A percentile compares a stretch with the other conserved stretches of the same genome.
These are phyloP conservation scores for Candida pseudocylindracea DNA, from an alignment of 1,139 yeast species.

Conservation along the genomic window DNA sequence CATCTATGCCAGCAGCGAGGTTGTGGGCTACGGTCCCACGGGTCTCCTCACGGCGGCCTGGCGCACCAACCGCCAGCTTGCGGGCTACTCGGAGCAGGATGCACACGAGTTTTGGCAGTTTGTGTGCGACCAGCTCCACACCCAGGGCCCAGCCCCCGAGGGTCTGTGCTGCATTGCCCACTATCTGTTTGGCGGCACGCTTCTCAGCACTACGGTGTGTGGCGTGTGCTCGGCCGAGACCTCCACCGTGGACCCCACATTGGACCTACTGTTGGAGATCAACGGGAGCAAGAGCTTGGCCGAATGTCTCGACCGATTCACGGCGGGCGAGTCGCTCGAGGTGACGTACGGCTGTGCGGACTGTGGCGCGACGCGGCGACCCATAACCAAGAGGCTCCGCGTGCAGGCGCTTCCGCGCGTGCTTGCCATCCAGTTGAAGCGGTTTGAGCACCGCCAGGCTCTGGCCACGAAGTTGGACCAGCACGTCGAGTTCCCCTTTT, in stretches of 20 bases:
- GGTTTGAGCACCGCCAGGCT: slow-evolving; percentile 53
- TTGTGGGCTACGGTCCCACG: slow-evolving; percentile 56
- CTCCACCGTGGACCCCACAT: slow-evolving; percentile 65
- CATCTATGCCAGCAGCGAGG: slow-evolving; percentile 28
- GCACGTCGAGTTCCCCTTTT: slow-evolving; percentile 49
- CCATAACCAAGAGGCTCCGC: slow-evolving; percentile 32
- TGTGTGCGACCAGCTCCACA: slow-evolving; percentile 63
- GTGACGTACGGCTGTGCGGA: slow-evolving; percentile 44
- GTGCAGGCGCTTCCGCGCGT: slow-evolving; percentile 56
- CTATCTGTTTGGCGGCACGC: slow-evolving; percentile 50
- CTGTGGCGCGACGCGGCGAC: slow-evolving; percentile 46
- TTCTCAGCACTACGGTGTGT: slow-evolving; percentile 59
- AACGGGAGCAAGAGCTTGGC: slow-evolving; percentile 17
- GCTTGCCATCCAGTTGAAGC: slow-evolving; percentile 61
- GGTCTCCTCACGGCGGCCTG: slow-evolving; percentile 59
- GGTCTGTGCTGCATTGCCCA: slow-evolving; percentile 42
- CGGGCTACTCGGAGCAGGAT: slow-evolving; percentile 93
- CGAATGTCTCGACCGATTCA: slow-evolving; percentile 57
- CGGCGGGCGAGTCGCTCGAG: slow-evolving; percentile 57
- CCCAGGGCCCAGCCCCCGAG: slow-evolving; percentile 18
- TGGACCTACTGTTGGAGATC: slow-evolving; percentile 72
- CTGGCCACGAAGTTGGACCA: slow-evolving; percentile 50
- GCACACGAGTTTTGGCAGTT: slow-evolving; percentile 97
- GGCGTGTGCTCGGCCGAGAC: slow-evolving; percentile 41
- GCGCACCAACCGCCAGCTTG: slow-evolving; percentile 62